These are phyloP conservation scores for Ehretia macrophylla DNA, from an alignment of 257 asterid species.

Conservation along the genomic window DNA sequence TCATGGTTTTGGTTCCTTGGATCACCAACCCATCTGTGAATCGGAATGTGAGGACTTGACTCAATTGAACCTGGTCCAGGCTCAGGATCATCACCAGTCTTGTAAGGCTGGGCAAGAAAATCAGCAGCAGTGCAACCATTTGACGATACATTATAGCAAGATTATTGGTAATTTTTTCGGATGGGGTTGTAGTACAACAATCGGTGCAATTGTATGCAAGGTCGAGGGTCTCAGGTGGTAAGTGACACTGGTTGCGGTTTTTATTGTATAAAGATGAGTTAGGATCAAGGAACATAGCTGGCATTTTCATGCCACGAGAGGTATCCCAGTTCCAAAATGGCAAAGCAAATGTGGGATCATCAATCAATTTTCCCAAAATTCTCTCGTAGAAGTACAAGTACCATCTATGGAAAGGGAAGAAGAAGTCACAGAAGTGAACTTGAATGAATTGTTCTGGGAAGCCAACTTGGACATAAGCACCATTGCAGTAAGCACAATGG, in stretches of 20 bases:
- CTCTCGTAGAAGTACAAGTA: too few relatives aligned
- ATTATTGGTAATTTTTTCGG: not conserved
- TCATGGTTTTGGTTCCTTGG: slow-evolving; percentile 24
- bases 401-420: slow-evolving; percentile 45
- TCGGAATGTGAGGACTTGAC: slow-evolving; percentile 35
- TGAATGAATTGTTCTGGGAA: slow-evolving; percentile 18
- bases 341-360: too few relatives aligned
- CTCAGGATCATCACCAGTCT: slow-evolving; percentile 21
- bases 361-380: too few relatives aligned
- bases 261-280: slow-evolving; percentile 6
- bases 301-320: slow-evolving; percentile 19
- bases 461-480: slow-evolving; percentile 41
- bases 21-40: too few relatives aligned
- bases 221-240: slow-evolving; percentile 3
- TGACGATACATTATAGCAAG: slow-evolving; percentile 13
- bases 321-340: too few relatives aligned
- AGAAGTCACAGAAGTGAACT: slow-evolving; percentile 39
- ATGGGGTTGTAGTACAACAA: not conserved
- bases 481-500: too few relatives aligned
- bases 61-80: slow-evolving; percentile 48
- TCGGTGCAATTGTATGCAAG: not conserved
- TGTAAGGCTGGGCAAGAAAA: slow-evolving; percentile 38
- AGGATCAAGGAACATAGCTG: not conserved
- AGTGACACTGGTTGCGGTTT: slow-evolving; percentile 9
- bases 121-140: slow-evolving; percentile 19